Percentiles rank a stretch among this genome's conserved stretches.
phyloP scores from a whole-genome alignment of 2,329 filamentous ascomycete species.

The Atkinsonella hypoxylon region DNA sequence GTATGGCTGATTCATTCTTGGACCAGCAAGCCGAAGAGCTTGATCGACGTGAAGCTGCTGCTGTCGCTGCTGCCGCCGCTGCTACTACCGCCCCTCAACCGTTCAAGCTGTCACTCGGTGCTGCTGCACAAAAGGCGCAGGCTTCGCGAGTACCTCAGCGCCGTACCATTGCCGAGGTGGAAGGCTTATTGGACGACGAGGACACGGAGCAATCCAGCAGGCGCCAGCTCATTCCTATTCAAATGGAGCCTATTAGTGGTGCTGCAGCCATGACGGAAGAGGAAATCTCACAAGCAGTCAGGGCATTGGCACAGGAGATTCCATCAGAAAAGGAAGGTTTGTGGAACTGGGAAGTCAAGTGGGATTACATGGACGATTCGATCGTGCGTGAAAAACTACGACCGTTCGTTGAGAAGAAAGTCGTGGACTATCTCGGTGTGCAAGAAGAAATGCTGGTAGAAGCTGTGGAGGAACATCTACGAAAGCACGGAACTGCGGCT shows the following conservation, averaged over 20 bases:
- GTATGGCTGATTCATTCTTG: conserved; percentile 84
- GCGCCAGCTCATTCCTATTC: conserved; percentile 69
- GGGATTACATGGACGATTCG: conserved; percentile 77
- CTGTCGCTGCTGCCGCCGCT: conserved; percentile 14
- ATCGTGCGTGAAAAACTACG: conserved; percentile 76
- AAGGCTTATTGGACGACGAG: conserved; percentile 89
- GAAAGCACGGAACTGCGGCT: conserved; percentile 60
- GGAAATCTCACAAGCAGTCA: conserved; percentile 71
- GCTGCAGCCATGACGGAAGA: conserved; percentile 63
- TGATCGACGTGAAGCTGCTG: conserved; percentile 31
- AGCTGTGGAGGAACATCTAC: conserved; percentile 78
- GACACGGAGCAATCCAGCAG: conserved; percentile 64
- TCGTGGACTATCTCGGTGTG: conserved; percentile 90
- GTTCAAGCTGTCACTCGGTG: conserved; percentile 88
- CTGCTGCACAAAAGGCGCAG: conserved; percentile 64
- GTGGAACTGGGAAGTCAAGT: conserved; percentile 88
- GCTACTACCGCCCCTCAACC: conserved; percentile 58
- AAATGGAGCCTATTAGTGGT: conserved; percentile 59
- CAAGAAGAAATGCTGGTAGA: conserved; percentile 94
- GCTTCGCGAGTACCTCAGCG: conserved; percentile 46
- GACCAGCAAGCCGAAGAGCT: conserved; percentile 73
- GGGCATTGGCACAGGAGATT: conserved; percentile 78
- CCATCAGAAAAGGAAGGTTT: conserved; percentile 75
- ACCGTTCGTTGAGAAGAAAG: conserved; percentile 96
- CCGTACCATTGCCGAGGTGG: conserved; percentile 84